Evolutionary conservation across 176 grass and related monocot genomes (phyloP), one percentile per base, ranked within the genome.

Genomic region (Eleusine indica): DNA sequence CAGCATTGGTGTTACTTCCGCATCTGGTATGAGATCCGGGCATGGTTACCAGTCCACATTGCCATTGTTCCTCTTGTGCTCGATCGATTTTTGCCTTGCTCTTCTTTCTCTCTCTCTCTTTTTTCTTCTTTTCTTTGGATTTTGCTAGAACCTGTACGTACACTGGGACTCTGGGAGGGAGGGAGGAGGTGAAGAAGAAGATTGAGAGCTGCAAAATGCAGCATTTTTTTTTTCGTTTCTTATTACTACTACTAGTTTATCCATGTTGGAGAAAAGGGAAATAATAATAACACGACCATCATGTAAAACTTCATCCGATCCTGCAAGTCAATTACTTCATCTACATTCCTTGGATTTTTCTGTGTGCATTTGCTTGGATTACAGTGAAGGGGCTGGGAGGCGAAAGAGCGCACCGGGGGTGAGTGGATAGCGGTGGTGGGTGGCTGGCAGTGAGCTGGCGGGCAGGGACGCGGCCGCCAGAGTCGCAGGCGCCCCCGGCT

Each of bases 361-460:
- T 52, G 49, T 52, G 49, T 52, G 14, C 13, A 3, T 3, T 16
- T 52, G 76, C 22, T 63, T 29, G 52, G 19, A 58, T 58, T 21
- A 58, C 19, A n/a, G 4, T 1, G 19, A 57, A 5, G 53, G 53
- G 1, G 18, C 4, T 3, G 16, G 16, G 13, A 2, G 29, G 48
- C 6, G 41, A 4, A 1, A 54, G 60, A 39, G 75, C 54, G 70
- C 80, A 88, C 86, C 75, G 86, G 80, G 28, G 81, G 86, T 84
- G 81, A 84, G 60, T 46, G 68, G 66, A 83, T 47, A 17, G 73
- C 7, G 25, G 66, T 80, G 66, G 37, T 42, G 21, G 47, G 28
- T 78, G 70, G 82, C 53, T 81, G 87, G 87, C 78, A 77, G 71
- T 89, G 87, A 85, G 87, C 82, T 89, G 88, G 83, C 83, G 38